Percentiles rank a stretch among this genome's conserved stretches.
Conservation (phyloP, 1,139 yeast genomes). For the Kodamaea arcana region DNA sequence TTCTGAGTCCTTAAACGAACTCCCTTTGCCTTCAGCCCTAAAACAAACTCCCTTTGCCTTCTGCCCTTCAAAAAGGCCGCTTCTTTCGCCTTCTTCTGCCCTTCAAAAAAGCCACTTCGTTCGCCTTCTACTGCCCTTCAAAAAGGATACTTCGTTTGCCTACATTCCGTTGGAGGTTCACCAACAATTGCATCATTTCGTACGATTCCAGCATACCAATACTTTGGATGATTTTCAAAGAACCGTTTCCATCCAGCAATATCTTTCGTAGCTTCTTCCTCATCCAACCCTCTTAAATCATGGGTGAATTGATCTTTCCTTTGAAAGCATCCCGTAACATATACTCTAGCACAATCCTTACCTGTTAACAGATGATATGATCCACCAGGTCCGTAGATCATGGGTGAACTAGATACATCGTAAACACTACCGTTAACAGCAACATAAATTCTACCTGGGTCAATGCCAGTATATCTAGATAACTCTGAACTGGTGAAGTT, state of each 20-base stretch:
- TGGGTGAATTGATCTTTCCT: constrained; percentile 56
- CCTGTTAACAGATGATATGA: constrained; percentile 63
- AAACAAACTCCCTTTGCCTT: too few relatives aligned
- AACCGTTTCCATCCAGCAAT: constrained; percentile 50
- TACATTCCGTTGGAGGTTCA: constrained; percentile 36
- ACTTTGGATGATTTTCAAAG: constrained; percentile 42
- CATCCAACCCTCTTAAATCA: constrained; percentile 62
- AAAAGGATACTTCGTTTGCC: constrained; percentile 31
- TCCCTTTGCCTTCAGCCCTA: too few relatives aligned
- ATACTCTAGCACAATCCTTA: constrained; percentile 68
- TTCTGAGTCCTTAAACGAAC: too few relatives aligned
- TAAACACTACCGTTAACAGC: constrained; percentile 66
- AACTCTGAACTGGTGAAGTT: constrained; percentile 47
- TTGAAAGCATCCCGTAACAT: constrained; percentile 70
- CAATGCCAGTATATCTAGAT: constrained; percentile 49
- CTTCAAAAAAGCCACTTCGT: too few relatives aligned
- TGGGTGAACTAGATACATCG: constrained; percentile 58
- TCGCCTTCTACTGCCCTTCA: too few relatives aligned
- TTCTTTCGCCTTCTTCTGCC: too few relatives aligned
- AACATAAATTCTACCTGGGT: constrained; percentile 46
- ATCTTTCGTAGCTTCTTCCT: constrained; percentile 27
- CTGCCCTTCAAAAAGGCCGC: too few relatives aligned
- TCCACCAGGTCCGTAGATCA: constrained; percentile 64
- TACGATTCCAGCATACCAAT: constrained; percentile 66
- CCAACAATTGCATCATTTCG: constrained; percentile 33